Conservation (phyloP, 495 filamentous ascomycete species). For the Lasiosphaeris hirsuta region DNA sequence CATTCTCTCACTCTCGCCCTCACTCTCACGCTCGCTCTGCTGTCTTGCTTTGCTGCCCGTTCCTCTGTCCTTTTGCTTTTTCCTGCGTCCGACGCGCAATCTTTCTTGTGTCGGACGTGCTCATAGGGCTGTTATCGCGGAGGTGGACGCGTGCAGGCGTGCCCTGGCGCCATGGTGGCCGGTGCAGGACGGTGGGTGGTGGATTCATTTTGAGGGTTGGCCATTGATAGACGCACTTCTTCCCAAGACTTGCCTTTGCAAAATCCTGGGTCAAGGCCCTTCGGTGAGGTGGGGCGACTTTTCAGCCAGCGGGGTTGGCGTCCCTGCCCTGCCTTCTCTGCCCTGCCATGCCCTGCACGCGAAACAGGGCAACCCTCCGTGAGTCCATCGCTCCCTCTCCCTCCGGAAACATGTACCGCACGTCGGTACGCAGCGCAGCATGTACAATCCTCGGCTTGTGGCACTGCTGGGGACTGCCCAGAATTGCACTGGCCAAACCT, state of each 20-base stretch:
- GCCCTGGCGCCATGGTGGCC: background rate
- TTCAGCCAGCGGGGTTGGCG: background rate
- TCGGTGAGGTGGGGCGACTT: background rate
- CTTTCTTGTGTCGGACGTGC: background rate
- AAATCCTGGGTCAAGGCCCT: background rate
- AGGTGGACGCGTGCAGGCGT: background rate
- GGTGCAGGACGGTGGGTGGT: background rate
- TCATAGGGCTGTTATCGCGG: conserved; percentile 8
- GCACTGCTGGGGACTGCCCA: conserved; percentile 22
- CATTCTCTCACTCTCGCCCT: no score
- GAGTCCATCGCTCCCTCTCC: no score
- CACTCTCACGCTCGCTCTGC: background rate
- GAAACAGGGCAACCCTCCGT: background rate
- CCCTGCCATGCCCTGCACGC: background rate
- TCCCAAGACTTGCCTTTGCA: no score
- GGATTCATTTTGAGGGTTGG: conserved; percentile 6
- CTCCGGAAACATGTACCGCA: background rate
- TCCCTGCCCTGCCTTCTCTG: background rate
- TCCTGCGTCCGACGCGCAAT: background rate
- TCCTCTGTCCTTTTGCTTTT: background rate
- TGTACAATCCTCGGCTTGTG: conserved; percentile 24
- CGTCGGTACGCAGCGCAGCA: background rate
- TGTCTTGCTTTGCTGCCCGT: background rate
- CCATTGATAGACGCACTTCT: conserved; percentile 3
- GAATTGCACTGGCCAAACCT: conserved; percentile 34